Base-by-base conservation (phyloP, 129 eudicot genomes). In the Erigeron canadensis region DNA sequence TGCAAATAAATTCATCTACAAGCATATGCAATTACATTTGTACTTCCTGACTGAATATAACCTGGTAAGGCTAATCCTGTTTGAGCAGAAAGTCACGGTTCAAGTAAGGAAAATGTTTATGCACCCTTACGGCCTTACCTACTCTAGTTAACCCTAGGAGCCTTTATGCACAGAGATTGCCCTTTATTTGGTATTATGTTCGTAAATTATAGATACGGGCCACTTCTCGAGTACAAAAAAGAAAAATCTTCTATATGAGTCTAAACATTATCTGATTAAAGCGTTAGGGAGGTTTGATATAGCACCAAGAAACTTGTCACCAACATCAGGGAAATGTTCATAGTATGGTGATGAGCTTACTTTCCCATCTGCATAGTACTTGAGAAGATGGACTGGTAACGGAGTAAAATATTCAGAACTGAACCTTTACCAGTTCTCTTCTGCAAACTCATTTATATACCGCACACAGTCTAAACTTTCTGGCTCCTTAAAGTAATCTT, bases 221-320 rank as follows among this genome's bases (percentile, higher is more conserved):
- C 17, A 46, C n/a, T 42, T 22, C 71, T 41, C 46, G 12, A 39
- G 75, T 39, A 37, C 12, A n/a, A n/a, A 67, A n/a, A 15, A 34
- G 38, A 38, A 18, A 15, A 16, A 13, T 67, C 6, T 60, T 4
- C 8, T 46, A 15, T 8, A 58, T 72, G 13, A 23, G 17, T 44
- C 5, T 8, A 54, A 43, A 67, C 7, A 0, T 51, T 73, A 79
- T 21, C 84, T 85, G 4, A 79, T 82, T 23, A 82, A 82, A 39
- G 88, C 90, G 73, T 88, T 86, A 57, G 90, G 88, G 53, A 88
- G 78, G 63, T 58, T 67, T 17, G 69, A 74, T 28, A 78, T 47
- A 43, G 77, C 54, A 21, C 95, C 90, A 19, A 80, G 82, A 1
- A 88, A 73, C 86, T 82, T 88, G 58, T 88, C 90, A 53, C 87